A percentile compares a stretch with the other conserved stretches of the same genome.
These are phyloP conservation scores for Phytophthora sansomeana DNA, from an alignment of 352 stramenopile species.

Conservation along the genomic window DNA sequence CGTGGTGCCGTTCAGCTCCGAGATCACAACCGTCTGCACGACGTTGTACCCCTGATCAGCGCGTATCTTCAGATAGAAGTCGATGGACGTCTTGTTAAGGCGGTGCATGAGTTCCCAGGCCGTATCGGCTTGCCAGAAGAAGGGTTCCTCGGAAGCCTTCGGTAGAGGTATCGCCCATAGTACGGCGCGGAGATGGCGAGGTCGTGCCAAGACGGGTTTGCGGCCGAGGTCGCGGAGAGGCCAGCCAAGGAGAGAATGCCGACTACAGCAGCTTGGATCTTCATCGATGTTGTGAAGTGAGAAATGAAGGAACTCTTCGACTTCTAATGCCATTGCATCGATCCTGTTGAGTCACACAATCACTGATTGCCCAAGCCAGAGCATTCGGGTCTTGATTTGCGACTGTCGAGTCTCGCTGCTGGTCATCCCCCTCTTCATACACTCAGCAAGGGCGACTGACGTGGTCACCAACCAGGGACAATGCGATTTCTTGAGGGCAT, in stretches of 20 bases:
- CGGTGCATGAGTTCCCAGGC: constrained; percentile 35
- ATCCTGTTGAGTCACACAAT: too few species aligned
- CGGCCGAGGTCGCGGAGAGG: constrained; percentile 1
- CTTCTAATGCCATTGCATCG: too few species aligned
- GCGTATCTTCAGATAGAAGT: constrained; percentile 31
- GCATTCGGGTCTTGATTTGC: too few species aligned
- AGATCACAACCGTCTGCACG: constrained; percentile 26
- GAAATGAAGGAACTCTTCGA: too few species aligned
- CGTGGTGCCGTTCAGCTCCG: constrained; percentile 26
- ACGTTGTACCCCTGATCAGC: constrained; percentile 37
- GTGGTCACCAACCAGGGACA: background rate
- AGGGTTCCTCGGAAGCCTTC: constrained; percentile 23
- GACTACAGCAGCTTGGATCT: constrained; percentile 2
- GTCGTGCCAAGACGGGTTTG: constrained; percentile 28
- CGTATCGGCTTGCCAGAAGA: constrained; percentile 40
- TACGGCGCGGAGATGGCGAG: constrained; percentile 25
- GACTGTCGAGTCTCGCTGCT: background rate
- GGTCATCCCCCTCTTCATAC: background rate
- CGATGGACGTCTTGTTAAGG: constrained; percentile 44
- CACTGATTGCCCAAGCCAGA: too few species aligned
- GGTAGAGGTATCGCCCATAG: constrained; percentile 27
- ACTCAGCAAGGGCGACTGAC: background rate
- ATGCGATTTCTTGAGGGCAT: background rate
- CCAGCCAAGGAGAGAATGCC: background rate
- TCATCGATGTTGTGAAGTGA: constrained; percentile 1